Percentiles rank a stretch among this genome's conserved stretches.
phyloP scores from a whole-genome alignment of 2,329 filamentous ascomycete species.

The Penicillium sp. region DNA sequence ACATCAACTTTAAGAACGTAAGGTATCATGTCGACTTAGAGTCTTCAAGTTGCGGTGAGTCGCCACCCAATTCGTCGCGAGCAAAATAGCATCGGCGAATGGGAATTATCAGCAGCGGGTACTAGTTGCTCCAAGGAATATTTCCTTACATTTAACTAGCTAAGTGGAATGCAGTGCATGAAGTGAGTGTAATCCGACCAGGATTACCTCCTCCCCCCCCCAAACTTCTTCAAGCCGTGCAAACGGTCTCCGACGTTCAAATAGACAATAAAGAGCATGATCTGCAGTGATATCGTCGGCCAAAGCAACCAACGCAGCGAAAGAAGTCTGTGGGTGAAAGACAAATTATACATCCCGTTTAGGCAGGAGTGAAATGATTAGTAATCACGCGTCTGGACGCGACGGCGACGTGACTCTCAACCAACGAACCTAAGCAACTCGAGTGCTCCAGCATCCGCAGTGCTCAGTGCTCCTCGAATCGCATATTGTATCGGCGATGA shows the following conservation, averaged over 20 bases:
- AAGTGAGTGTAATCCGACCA: slow-evolving; percentile 1
- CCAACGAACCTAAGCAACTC: not conserved
- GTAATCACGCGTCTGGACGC: not conserved
- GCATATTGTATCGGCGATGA: slow-evolving; percentile 28
- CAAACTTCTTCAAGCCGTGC: not conserved
- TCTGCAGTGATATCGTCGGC: not conserved
- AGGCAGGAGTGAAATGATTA: not conserved
- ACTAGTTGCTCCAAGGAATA: not conserved
- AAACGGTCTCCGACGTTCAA: not conserved
- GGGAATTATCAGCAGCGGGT: not conserved
- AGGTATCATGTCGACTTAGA: not conserved
- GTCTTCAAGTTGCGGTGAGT: not conserved
- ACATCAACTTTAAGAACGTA: not conserved
- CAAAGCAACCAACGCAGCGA: not conserved
- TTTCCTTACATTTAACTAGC: not conserved
- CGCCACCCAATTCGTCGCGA: not conserved
- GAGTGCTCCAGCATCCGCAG: not conserved
- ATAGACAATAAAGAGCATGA: slow-evolving; percentile 1
- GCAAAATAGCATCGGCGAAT: not conserved
- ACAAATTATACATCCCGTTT: not conserved
- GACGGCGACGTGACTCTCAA: not conserved
- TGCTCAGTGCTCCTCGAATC: not conserved
- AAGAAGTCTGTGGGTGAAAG: slow-evolving; percentile 6
- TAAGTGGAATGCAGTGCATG: slow-evolving; percentile 5
- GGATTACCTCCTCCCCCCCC: not conserved